phyloP scores from a whole-genome alignment of 83 land plant species.

The Larix sibirica region DNA sequence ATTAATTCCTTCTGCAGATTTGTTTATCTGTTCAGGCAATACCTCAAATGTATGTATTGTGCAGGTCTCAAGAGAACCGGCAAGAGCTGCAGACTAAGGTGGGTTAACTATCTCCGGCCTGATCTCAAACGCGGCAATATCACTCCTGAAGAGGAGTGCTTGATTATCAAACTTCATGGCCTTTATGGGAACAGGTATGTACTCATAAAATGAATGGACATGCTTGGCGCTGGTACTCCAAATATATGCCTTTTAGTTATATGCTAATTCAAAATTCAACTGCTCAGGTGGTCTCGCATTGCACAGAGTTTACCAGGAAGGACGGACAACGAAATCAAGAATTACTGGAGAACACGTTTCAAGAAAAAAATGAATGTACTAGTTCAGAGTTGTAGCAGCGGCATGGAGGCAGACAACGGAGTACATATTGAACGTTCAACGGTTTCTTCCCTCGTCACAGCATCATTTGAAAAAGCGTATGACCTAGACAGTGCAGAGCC shows the following conservation, averaged over 20 bases:
- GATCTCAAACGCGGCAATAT: conserved; percentile 66
- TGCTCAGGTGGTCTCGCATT: not conserved
- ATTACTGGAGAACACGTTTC: not conserved
- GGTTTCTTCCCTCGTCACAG: not conserved
- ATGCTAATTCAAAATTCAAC: not conserved
- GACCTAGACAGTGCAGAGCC: not conserved
- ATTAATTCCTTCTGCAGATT: no score
- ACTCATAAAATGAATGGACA: no score
- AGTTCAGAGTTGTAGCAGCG: not conserved
- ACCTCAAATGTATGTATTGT: not conserved
- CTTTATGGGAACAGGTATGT: conserved; percentile 64
- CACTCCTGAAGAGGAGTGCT: conserved; percentile 53
- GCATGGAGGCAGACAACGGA: not conserved
- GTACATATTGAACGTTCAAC: not conserved
- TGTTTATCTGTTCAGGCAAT: not conserved
- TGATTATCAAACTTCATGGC: conserved; percentile 64
- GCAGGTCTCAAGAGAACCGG: conserved; percentile 8
- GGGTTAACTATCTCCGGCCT: conserved; percentile 40
- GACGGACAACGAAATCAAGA: conserved; percentile 2
- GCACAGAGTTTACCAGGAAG: not conserved
- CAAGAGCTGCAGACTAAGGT: conserved; percentile 8
- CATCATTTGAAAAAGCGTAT: not conserved
- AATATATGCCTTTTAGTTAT: not conserved
- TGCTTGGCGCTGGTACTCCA: not conserved
- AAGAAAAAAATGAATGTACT: not conserved